These are phyloP conservation scores for Debaryomyces udenii DNA, from an alignment of 1,139 yeast species.

Conservation along the genomic window DNA sequence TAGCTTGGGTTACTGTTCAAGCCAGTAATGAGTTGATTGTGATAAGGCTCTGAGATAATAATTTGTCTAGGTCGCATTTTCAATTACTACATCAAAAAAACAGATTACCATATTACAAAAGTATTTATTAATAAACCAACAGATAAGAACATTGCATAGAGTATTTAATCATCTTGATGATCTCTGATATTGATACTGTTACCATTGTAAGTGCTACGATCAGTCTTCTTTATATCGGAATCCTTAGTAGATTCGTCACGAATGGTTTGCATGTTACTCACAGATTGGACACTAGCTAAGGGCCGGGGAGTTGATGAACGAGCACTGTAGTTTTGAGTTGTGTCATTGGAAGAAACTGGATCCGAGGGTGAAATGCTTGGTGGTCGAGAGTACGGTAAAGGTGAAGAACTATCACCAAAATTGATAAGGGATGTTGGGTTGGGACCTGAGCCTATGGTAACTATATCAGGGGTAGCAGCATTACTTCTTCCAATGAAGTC, in stretches of 20 bases:
- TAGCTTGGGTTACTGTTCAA: not conserved
- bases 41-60: not conserved
- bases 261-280: constrained; percentile 28
- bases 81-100: constrained; percentile 11
- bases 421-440: constrained; percentile 23
- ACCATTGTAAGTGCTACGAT: constrained; percentile 24
- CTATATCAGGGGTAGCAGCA: constrained; percentile 20
- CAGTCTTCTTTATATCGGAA: constrained; percentile 9
- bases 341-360: constrained; percentile 3
- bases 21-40: too few relatives aligned
- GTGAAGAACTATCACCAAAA: constrained; percentile 17
- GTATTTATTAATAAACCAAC: too few relatives aligned
- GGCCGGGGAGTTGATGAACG: constrained; percentile 23
- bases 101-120: too few relatives aligned
- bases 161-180: constrained; percentile 2
- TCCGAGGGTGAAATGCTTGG: not conserved
- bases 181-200: constrained; percentile 20
- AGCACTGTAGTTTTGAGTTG: constrained; percentile 9
- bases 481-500: constrained; percentile 5
- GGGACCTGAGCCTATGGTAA: constrained; percentile 22
- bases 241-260: constrained; percentile 13
- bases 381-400: constrained; percentile 6
- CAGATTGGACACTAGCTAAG: constrained; percentile 16
- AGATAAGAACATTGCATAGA: not conserved
- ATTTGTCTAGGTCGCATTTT: not conserved